A percentile compares a stretch with the other conserved stretches of the same genome.
These are phyloP conservation scores for Vanrija pseudolonga DNA, from an alignment of 1,284 basidiomycete genomes.

Conservation along the genomic window DNA sequence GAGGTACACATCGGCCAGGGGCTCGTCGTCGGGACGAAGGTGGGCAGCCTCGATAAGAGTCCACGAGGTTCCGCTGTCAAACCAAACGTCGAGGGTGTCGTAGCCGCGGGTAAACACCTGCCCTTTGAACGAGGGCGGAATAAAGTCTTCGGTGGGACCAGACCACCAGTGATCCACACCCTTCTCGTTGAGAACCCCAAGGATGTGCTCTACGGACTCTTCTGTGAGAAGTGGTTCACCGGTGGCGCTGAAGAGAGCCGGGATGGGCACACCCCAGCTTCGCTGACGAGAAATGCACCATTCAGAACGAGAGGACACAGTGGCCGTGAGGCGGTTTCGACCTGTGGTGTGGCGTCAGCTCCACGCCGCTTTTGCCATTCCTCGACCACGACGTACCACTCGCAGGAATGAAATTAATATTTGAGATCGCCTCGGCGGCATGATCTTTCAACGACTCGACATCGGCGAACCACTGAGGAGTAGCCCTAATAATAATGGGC, in stretches of 20 bases:
- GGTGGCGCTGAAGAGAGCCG: conserved; percentile 72
- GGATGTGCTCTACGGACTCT: conserved; percentile 71
- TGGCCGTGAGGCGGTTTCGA: conserved; percentile 77
- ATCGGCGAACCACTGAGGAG: conserved; percentile 97
- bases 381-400: conserved; percentile 57
- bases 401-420: conserved; percentile 74
- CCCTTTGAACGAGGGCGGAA: conserved; percentile 58
- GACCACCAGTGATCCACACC: conserved; percentile 90
- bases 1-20: conserved; percentile 79
- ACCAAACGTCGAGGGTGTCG: conserved; percentile 99
- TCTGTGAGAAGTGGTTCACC: conserved; percentile 65
- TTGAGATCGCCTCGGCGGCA: conserved; percentile 67
- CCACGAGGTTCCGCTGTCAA: conserved; percentile 97
- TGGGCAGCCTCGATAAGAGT: conserved; percentile 58
- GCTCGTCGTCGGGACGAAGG: conserved; percentile 27
- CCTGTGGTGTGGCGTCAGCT: conserved; percentile 53
- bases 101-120: conserved; percentile 67
- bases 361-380: neutral
- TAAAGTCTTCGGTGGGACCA: conserved; percentile 76
- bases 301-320: conserved; percentile 82
- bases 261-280: conserved; percentile 97
- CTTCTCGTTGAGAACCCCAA: conserved; percentile 65
- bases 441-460: conserved; percentile 74
- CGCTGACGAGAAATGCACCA: conserved; percentile 99
- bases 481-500: conserved; percentile 92